phyloP scores from a whole-genome alignment of 768 basidiomycete species.

The Myochromella boudieri region DNA sequence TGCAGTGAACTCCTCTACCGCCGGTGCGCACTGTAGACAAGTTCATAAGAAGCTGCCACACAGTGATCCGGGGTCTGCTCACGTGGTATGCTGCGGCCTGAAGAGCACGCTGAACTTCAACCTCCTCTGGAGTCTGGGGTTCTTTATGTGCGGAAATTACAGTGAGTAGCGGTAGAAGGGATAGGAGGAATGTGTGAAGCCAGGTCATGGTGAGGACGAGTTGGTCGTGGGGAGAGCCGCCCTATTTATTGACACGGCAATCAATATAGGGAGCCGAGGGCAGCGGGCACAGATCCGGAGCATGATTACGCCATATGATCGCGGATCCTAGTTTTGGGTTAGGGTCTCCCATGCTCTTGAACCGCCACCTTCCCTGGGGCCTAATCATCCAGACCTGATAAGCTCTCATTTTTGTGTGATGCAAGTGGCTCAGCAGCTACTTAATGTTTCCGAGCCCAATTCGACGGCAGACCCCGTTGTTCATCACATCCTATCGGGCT shows the following conservation, averaged over 20 bases:
- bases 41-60: not conserved
- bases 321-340: slow-evolving; percentile 16
- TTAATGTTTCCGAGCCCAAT: slow-evolving; percentile 7
- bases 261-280: slow-evolving; percentile 9
- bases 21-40: slow-evolving; percentile 45
- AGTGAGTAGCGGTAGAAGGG: slow-evolving; percentile 21
- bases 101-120: slow-evolving; percentile 46
- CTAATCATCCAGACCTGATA: not conserved
- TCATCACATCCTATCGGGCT: slow-evolving; percentile 45
- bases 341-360: too few relatives aligned
- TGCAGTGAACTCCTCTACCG: slow-evolving; percentile 51
- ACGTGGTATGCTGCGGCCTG: slow-evolving; percentile 56
- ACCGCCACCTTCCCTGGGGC: too few relatives aligned
- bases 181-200: slow-evolving; percentile 9
- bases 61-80: slow-evolving; percentile 9
- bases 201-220: slow-evolving; percentile 3
- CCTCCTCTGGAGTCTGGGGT: slow-evolving; percentile 43
- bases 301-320: not conserved
- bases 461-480: slow-evolving; percentile 5
- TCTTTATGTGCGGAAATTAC: slow-evolving; percentile 38
- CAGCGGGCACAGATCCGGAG: slow-evolving; percentile 14
- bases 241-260: not conserved
- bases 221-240: not conserved
- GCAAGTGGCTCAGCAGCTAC: slow-evolving; percentile 13
- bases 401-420: slow-evolving; percentile 8